Evolutionary conservation across 2,329 filamentous ascomycete species (phyloP).

Genomic region (Phaeophleospora eucalypticola): DNA sequence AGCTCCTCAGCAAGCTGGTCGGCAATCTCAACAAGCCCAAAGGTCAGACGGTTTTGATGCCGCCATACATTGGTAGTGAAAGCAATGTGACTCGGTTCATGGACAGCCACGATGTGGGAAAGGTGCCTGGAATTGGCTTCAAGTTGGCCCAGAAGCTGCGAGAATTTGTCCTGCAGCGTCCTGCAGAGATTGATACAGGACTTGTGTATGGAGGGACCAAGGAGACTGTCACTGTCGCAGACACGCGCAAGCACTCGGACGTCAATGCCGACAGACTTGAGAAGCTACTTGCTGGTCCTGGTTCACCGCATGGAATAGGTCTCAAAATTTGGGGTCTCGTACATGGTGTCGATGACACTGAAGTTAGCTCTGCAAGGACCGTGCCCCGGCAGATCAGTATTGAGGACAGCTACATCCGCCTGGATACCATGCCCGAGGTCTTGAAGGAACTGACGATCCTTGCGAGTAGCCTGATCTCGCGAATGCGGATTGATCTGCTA

Average conservation of each 20-base stretch:
- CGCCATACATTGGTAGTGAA: slow-evolving; percentile 41
- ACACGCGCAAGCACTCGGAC: slow-evolving; percentile 59
- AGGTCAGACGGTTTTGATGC: slow-evolving; percentile 77
- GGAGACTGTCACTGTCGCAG: slow-evolving; percentile 59
- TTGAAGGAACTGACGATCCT: slow-evolving; percentile 65
- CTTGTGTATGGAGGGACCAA: slow-evolving; percentile 49
- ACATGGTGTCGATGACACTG: slow-evolving; percentile 71
- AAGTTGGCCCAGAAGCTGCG: slow-evolving; percentile 69
- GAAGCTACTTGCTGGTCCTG: slow-evolving; percentile 64
- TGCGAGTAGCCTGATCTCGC: slow-evolving; percentile 64
- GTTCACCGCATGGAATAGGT: slow-evolving; percentile 68
- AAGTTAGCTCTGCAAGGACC: slow-evolving; percentile 67
- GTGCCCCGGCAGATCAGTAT: slow-evolving; percentile 88
- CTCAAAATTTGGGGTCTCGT: slow-evolving; percentile 70
- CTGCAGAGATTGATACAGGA: slow-evolving; percentile 41
- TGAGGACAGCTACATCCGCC: slow-evolving; percentile 79
- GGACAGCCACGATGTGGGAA: slow-evolving; percentile 69
- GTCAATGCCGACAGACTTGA: slow-evolving; percentile 66
- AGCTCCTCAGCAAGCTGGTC: slow-evolving; percentile 78
- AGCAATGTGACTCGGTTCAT: slow-evolving; percentile 65
- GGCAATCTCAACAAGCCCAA: slow-evolving; percentile 82
- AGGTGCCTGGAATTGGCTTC: slow-evolving; percentile 80
- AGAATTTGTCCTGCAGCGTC: slow-evolving; percentile 52
- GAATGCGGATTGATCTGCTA: slow-evolving; percentile 75
- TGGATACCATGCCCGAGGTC: slow-evolving; percentile 63